Percentiles rank a stretch among this genome's conserved stretches.
Evolutionary conservation across 148 eudicot genomes (phyloP).

Genomic region (Rhododendron henanense): DNA sequence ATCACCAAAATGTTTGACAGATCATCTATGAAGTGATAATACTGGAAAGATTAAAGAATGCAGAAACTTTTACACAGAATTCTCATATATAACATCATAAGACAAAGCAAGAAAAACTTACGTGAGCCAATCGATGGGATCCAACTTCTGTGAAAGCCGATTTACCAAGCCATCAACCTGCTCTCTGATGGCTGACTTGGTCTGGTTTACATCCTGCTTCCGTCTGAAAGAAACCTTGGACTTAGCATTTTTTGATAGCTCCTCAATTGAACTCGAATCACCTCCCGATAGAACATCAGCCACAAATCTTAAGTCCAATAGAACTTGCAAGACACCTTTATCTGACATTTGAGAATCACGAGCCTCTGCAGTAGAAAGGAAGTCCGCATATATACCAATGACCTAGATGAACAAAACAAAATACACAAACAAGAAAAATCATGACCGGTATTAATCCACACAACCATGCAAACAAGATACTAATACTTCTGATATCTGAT

Average conservation of each 20-base stretch:
- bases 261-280: conserved; percentile 43
- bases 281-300: conserved; percentile 83
- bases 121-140: conserved; percentile 99
- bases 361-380: conserved; percentile 36
- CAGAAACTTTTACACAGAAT: not conserved
- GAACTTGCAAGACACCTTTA: conserved; percentile 77
- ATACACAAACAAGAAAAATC: conserved; percentile 6
- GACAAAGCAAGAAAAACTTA: conserved; percentile 26
- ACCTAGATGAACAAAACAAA: conserved; percentile 40
- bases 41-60: not conserved
- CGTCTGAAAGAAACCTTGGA: conserved; percentile 54
- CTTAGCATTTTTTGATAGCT: conserved; percentile 36
- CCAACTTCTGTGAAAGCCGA: conserved; percentile 70
- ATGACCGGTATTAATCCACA: not conserved
- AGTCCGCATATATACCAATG: conserved; percentile 54
- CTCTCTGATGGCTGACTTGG: conserved; percentile 58
- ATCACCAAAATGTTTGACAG: not conserved
- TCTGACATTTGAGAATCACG: conserved; percentile 58
- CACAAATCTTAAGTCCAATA: conserved; percentile 79
- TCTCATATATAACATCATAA: not conserved
- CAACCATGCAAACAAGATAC: conserved; percentile 1
- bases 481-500: not conserved
- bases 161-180: conserved; percentile 53
- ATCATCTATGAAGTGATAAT: not conserved
- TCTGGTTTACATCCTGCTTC: conserved; percentile 58